A percentile compares a stretch with the other conserved stretches of the same genome.
phyloP scores from a whole-genome alignment of 2,329 filamentous ascomycete species.

The Hymenoscyphus scutula region DNA sequence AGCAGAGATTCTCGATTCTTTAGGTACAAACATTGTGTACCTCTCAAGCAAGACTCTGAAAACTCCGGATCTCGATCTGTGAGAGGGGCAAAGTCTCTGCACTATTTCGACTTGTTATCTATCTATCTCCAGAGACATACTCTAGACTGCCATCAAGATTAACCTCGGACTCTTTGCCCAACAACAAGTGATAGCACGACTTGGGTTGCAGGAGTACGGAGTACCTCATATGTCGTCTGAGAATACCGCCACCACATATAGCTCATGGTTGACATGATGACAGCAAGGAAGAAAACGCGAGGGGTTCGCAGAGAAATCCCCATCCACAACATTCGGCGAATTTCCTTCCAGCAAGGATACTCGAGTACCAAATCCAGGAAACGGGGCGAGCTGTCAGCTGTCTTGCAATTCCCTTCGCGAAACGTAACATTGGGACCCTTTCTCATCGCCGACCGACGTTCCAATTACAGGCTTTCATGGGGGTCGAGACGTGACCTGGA shows the following conservation, averaged over 20 bases:
- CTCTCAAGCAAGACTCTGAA: not conserved
- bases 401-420: not conserved
- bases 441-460: not conserved
- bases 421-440: not conserved
- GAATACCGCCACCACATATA: not conserved
- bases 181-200: not conserved
- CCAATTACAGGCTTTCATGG: not conserved
- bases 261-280: not conserved
- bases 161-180: not conserved
- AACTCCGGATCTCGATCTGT: slow-evolving; percentile 1
- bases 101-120: not conserved
- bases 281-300: not conserved
- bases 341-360: not conserved
- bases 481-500: not conserved
- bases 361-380: not conserved
- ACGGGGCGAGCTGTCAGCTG: slow-evolving; percentile 1
- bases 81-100: not conserved
- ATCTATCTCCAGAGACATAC: not conserved
- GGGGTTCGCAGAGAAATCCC: not conserved
- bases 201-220: not conserved
- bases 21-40: not conserved
- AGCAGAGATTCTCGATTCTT: not conserved
- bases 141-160: not conserved
- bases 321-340: slow-evolving; percentile 1
- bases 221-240: not conserved